Conservation (phyloP, 1,139 yeast genomes). For the Geotrichum bryndzae region DNA sequence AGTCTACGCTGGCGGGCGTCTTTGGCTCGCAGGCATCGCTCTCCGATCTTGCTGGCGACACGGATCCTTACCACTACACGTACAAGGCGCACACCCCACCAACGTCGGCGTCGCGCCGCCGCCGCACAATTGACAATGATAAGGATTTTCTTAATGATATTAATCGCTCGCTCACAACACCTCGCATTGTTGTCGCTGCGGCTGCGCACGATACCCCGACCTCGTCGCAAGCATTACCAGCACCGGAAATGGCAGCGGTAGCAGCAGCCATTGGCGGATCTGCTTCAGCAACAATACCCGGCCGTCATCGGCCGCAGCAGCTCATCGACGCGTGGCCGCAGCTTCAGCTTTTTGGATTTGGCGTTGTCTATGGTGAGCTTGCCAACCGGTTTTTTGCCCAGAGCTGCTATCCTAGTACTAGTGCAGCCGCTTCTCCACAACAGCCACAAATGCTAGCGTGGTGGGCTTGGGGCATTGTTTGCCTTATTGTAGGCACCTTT, state of each 20-base stretch:
- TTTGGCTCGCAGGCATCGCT: constrained; percentile 37
- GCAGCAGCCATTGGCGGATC: not conserved
- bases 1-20: constrained; percentile 33
- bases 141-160: not conserved
- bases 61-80: not conserved
- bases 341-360: constrained; percentile 27
- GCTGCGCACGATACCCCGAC: too few species aligned
- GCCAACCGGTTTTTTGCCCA: constrained; percentile 6
- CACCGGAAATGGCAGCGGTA: not conserved
- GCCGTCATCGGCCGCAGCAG: not conserved
- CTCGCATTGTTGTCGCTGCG: not conserved
- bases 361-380: constrained; percentile 34
- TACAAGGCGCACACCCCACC: not conserved
- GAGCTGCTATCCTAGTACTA: not conserved
- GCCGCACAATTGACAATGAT: not conserved
- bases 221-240: too few species aligned
- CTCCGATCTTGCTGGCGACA: constrained; percentile 36
- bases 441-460: not conserved
- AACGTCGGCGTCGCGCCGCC: not conserved
- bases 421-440: not conserved
- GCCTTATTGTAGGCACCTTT: not conserved
- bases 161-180: not conserved
- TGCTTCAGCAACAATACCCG: not conserved
- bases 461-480: not conserved
- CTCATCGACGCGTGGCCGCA: not conserved